phyloP scores from a whole-genome alignment of 2,329 filamentous ascomycete species.

The Furcasterigmium sp. region DNA sequence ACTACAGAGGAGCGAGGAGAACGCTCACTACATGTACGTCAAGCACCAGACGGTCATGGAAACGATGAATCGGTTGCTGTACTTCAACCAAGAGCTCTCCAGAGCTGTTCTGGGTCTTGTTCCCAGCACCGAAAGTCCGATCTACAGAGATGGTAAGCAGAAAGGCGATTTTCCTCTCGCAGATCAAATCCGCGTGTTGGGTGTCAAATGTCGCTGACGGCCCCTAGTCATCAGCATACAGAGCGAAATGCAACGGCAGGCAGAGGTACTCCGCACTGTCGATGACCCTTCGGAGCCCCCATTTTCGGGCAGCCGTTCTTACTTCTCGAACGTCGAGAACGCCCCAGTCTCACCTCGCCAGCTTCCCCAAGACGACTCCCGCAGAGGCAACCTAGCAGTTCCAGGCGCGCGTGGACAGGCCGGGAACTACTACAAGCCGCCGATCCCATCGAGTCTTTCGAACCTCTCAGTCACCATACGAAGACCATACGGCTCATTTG shows the following conservation, averaged over 20 bases:
- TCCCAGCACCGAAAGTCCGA: slow-evolving; percentile 67
- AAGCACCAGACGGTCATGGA: slow-evolving; percentile 82
- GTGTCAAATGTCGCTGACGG: slow-evolving; percentile 4
- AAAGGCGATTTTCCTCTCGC: neutral
- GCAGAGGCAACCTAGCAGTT: slow-evolving; percentile 63
- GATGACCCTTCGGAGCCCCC: slow-evolving; percentile 65
- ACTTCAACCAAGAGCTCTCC: slow-evolving; percentile 83
- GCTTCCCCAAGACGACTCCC: slow-evolving; percentile 76
- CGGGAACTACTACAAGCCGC: slow-evolving; percentile 71
- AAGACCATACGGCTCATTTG: slow-evolving; percentile 73
- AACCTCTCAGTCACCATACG: slow-evolving; percentile 71
- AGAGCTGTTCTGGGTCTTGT: slow-evolving; percentile 68
- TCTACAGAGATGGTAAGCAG: slow-evolving; percentile 76
- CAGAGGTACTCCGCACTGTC: slow-evolving; percentile 48
- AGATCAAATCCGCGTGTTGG: no score
- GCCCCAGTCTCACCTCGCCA: slow-evolving; percentile 84
- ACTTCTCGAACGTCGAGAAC: slow-evolving; percentile 64
- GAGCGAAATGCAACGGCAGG: slow-evolving; percentile 55
- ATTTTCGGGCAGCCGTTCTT: slow-evolving; percentile 59
- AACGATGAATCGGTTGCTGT: slow-evolving; percentile 61
- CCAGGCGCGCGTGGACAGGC: slow-evolving; percentile 48
- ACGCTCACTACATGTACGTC: slow-evolving; percentile 69
- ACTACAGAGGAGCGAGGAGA: slow-evolving; percentile 79
- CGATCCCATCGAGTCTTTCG: slow-evolving; percentile 76
- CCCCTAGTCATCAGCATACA: slow-evolving; percentile 48